Base-by-base conservation (phyloP, 768 basidiomycete genomes). In the Lactarius deliciosus region DNA sequence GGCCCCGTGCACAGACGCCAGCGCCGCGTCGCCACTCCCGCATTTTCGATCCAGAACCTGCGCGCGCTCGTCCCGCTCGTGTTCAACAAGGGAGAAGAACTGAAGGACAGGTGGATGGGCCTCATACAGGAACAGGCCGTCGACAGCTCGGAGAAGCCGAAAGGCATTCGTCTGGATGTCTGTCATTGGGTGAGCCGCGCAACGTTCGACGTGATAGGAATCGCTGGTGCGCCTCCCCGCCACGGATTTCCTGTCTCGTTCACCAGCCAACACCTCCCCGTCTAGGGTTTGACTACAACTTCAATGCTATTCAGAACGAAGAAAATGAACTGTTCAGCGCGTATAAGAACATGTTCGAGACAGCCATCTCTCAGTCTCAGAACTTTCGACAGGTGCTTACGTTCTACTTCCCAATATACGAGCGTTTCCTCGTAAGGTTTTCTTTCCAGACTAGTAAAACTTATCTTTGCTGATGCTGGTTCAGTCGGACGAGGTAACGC, bases 141-240 rank as follows among this genome's bases (percentile, higher is more conserved):
- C 56, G 57, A 72, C 45, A 20, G n/a, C 18, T 25, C 38, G 1
- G 59, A 70, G 5, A 64, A 68, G 10, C 63, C 22, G 56, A 57
- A 72, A 9, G 79, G 72, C 8, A 72, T 74, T 66, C 81, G 72
- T 72, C 73, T 97, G 30, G 92, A 97, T 72, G 85, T 95, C 8
- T 87, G 85, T 73, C 86, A 84, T 70, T 96, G 90, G 89, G 76
- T 95, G 40, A 90, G 87, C 69, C 83, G 92, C 53, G 87, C 88
- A 10, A 94, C 94, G 0, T 91, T 97, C 72, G 95, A 96, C 75
- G 88, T 96, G 54, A 94, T 97, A 70, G 95, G 94, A 1, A 75
- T 92, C n/a, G 91, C 94, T 50, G 91, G 91, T 91, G 63, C 56
- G 79, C 7, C 30, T 9, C 25, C 38, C 22, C 20, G 20, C 30